Base-by-base conservation (phyloP, 148 eudicot species). In the Rheum nobile region DNA sequence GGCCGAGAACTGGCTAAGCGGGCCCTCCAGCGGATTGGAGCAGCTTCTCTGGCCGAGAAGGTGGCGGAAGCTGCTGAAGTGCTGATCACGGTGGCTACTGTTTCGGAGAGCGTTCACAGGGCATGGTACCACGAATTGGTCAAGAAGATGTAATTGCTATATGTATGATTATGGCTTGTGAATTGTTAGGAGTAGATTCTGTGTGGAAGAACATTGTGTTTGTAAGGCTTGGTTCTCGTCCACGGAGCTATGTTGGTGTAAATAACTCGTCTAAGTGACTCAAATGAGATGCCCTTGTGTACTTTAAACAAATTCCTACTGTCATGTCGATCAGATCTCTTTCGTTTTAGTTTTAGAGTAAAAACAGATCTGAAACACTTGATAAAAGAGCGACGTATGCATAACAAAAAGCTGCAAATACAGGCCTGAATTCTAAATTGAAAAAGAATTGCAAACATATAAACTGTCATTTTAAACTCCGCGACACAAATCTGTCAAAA, bases 81-180 rank as follows among this genome's bases (percentile, higher is more conserved):
- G 37, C 44, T 88, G 72, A 76, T 84, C 21, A 83, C 83, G 12
- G 71, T 84, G 82, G 88, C 89, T 39, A 79, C 67, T 1, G 82
- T 88, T 54, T 83, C 88, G 1, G 68, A 46, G 12, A 69, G 72
- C 63, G 84, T 85, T 72, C 89, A 85, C 82, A 79, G 87, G 21
- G 75, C 79, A 31, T 88, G 91, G 89, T 88, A 85, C 24, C 86
- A 75, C 43, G 77, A 76, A 48, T 72, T 88, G 82, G 44, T 81
- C 54, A 81, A 79, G 73, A 63, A 71, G 35, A 52, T 80, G 74
- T 86, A 69, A 79, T 72, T 19, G 47, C 22, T 35, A 26, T 57
- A 21, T 4, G 34, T n/a, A n/a, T 52, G 59, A 21, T 52, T 52
- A 8, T 52, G 26, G 24, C 26, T 52, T 22, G 59, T 8, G 41